phyloP scores from a whole-genome alignment of 352 stramenopile species.

The Phytophthora cactorum region DNA sequence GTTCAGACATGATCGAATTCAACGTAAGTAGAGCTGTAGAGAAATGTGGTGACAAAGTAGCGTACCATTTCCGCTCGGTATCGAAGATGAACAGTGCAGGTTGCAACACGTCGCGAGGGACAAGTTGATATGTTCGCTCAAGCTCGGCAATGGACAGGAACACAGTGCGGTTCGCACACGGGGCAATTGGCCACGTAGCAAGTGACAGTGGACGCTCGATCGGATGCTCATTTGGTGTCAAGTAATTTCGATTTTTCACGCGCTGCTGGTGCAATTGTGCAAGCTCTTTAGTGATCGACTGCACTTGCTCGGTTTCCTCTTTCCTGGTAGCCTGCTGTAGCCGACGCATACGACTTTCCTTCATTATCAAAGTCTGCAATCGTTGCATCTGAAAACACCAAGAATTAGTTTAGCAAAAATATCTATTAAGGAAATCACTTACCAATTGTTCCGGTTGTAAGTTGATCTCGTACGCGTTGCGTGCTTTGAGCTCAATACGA shows the following conservation, averaged over 20 bases:
- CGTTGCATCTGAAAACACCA: slow-evolving; percentile 51
- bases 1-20: background rate
- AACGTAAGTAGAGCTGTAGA: background rate
- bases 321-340: slow-evolving; percentile 69
- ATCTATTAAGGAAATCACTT: background rate
- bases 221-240: slow-evolving; percentile 22
- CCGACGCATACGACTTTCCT: slow-evolving; percentile 68
- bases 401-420: background rate
- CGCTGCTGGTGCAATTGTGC: slow-evolving; percentile 35
- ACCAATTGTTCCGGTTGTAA: slow-evolving; percentile 74
- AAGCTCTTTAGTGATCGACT: slow-evolving; percentile 67
- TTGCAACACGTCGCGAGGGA: slow-evolving; percentile 72
- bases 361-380: slow-evolving; percentile 63
- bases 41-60: background rate
- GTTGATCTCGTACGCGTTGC: slow-evolving; percentile 68
- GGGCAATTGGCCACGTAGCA: slow-evolving; percentile 56
- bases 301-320: slow-evolving; percentile 53
- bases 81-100: slow-evolving; percentile 73
- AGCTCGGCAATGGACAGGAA: slow-evolving; percentile 78
- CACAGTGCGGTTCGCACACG: slow-evolving; percentile 60
- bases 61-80: slow-evolving; percentile 68
- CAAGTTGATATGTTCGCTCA: slow-evolving; percentile 63
- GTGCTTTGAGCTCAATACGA: slow-evolving; percentile 55
- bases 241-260: slow-evolving; percentile 20
- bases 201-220: slow-evolving; percentile 52